phyloP scores from a whole-genome alignment of 1,139 yeast species.

The Blastobotrys indianensis region DNA sequence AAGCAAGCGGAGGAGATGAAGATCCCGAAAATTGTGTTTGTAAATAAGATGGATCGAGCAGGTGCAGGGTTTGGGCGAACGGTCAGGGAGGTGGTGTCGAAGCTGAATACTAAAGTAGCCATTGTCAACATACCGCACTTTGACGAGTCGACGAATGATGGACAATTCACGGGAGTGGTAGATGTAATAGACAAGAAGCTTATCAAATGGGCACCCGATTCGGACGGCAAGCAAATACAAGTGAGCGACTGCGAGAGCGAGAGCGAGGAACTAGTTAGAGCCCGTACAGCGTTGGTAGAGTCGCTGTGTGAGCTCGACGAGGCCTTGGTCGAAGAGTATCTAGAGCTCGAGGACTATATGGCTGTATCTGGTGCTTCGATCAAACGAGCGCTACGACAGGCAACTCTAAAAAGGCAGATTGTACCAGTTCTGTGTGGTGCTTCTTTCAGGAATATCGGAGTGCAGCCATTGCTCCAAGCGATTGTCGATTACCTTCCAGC shows the following conservation, averaged over 20 bases:
- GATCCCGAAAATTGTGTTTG: constrained; percentile 71
- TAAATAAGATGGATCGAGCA: constrained; percentile 92
- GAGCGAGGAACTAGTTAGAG: constrained; percentile 36
- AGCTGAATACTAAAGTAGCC: constrained; percentile 68
- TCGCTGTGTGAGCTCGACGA: constrained; percentile 82
- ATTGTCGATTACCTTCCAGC: constrained; percentile 72
- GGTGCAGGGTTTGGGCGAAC: constrained; percentile 95
- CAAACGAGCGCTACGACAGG: constrained; percentile 52
- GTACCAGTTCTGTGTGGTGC: constrained; percentile 91
- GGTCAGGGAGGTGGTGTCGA: constrained; percentile 75
- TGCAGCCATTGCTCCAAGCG: constrained; percentile 88
- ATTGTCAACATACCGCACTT: constrained; percentile 78
- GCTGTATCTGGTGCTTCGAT: constrained; percentile 45
- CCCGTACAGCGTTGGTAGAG: constrained; percentile 76
- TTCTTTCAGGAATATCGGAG: constrained; percentile 87
- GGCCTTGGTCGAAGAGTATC: constrained; percentile 62
- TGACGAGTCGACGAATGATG: constrained; percentile 37
- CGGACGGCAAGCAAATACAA: constrained; percentile 51
- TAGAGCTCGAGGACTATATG: constrained; percentile 61
- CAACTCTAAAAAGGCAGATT: constrained; percentile 53
- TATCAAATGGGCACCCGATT: constrained; percentile 54
- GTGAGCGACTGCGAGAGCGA: constrained; percentile 39
- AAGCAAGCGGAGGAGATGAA: constrained; percentile 63
- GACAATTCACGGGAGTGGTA: constrained; percentile 67
- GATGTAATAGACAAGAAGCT: constrained; percentile 70